Evolutionary conservation across 2,329 filamentous ascomycete genomes (phyloP).

Genomic region (Penicillium sp.): DNA sequence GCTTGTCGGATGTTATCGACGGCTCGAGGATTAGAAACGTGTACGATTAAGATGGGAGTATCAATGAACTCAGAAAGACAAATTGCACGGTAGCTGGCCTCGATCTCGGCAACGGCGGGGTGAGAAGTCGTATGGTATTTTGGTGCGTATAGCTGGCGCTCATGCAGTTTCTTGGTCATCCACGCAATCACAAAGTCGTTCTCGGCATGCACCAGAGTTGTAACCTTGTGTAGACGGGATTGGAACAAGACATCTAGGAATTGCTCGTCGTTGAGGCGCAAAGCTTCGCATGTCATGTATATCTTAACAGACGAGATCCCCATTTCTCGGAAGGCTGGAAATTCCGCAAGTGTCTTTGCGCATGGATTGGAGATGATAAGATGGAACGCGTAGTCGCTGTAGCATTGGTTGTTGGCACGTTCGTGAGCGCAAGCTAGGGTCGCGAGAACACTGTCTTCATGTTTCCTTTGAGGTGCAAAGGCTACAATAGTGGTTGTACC

Average conservation of each 20-base stretch:
- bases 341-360: slow-evolving; percentile 38
- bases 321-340: slow-evolving; percentile 28
- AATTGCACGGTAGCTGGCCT: neutral
- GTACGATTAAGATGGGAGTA: neutral
- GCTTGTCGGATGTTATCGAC: slow-evolving; percentile 50
- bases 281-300: slow-evolving; percentile 50
- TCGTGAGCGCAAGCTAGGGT: neutral
- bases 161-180: neutral
- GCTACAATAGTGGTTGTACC: slow-evolving; percentile 60
- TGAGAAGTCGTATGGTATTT: neutral
- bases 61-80: neutral
- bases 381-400: slow-evolving; percentile 58
- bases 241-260: slow-evolving; percentile 45
- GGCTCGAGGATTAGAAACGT: slow-evolving; percentile 39
- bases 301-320: slow-evolving; percentile 36
- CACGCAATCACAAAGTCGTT: neutral
- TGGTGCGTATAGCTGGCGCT: neutral
- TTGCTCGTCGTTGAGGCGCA: slow-evolving; percentile 43
- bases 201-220: neutral
- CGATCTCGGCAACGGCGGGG: neutral
- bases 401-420: slow-evolving; percentile 23
- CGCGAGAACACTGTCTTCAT: neutral
- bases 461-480: slow-evolving; percentile 50
- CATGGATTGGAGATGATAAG: slow-evolving; percentile 39
- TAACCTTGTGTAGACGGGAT: neutral